A percentile compares a stretch with the other conserved stretches of the same genome.
Evolutionary conservation across 768 basidiomycete species (phyloP).

Genomic region (Zangia roseola): DNA sequence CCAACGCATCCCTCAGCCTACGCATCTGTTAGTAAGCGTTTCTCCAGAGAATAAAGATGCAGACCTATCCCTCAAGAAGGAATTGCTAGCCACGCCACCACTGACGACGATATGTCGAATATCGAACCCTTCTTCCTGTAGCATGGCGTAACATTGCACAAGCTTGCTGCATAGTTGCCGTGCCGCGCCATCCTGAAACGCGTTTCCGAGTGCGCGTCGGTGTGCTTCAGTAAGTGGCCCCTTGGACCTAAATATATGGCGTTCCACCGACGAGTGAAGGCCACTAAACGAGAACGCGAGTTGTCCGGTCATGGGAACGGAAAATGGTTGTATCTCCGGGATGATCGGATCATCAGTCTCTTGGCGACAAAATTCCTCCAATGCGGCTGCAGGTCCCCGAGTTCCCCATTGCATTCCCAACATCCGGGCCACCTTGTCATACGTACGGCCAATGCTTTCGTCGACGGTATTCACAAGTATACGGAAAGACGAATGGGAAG

Average conservation of each 20-base stretch:
- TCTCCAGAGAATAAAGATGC: conserved; percentile 9
- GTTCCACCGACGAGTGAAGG: conserved; percentile 69
- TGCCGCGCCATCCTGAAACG: conserved; percentile 73
- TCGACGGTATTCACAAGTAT: conserved; percentile 76
- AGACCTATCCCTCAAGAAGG: conserved; percentile 63
- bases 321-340: conserved; percentile 38
- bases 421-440: conserved; percentile 79
- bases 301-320: conserved; percentile 49
- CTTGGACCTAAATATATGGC: conserved; percentile 44
- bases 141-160: conserved; percentile 23
- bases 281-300: conserved; percentile 80
- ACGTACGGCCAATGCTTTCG: conserved; percentile 72
- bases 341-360: conserved; percentile 18
- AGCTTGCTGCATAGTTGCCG: conserved; percentile 78
- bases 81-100: conserved; percentile 93
- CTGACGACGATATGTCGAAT: conserved; percentile 73
- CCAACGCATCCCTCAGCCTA: conserved; percentile 36
- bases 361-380: conserved; percentile 65
- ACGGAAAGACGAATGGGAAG: conserved; percentile 53
- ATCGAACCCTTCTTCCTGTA: conserved; percentile 48
- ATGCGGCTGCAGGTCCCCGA: conserved; percentile 73
- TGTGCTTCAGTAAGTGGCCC: conserved; percentile 28
- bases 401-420: conserved; percentile 64
- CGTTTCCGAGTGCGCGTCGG: conserved; percentile 53
- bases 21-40: neutral